Conservation (phyloP, 495 filamentous ascomycete species). For the Hypoxylon fuscum region DNA sequence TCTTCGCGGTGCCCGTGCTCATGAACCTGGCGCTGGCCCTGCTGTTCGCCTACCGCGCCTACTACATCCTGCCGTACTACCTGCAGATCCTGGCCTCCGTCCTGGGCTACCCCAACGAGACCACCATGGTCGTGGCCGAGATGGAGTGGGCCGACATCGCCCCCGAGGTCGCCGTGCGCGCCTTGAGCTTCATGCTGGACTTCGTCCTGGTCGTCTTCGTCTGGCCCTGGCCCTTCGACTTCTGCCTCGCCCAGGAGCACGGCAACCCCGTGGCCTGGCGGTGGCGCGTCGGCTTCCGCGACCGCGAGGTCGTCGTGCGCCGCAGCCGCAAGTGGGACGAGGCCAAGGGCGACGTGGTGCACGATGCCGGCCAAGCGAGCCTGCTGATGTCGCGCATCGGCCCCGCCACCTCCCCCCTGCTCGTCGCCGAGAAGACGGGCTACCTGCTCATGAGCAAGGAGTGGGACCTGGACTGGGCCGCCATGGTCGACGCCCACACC, state of each 20-base stretch:
- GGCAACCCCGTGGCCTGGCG: constrained; percentile 74
- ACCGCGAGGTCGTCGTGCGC: constrained; percentile 78
- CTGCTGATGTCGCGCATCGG: constrained; percentile 48
- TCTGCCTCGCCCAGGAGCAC: constrained; percentile 63
- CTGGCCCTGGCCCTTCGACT: constrained; percentile 78
- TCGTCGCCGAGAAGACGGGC: constrained; percentile 74
- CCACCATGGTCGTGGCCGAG: constrained; percentile 63
- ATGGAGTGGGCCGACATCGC: constrained; percentile 61
- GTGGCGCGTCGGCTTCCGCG: constrained; percentile 71
- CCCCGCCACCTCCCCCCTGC: constrained; percentile 67
- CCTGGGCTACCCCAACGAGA: constrained; percentile 68
- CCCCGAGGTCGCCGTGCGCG: constrained; percentile 61
- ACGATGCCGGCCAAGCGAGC: constrained; percentile 39
- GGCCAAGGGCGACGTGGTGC: constrained; percentile 52
- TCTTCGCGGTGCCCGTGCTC: constrained; percentile 75
- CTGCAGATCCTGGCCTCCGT: constrained; percentile 65
- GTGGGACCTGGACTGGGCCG: constrained; percentile 83
- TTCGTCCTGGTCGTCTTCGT: constrained; percentile 74
- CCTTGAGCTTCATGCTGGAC: constrained; percentile 71
- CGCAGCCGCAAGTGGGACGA: constrained; percentile 69
- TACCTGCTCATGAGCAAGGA: constrained; percentile 79
- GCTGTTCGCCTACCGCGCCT: constrained; percentile 69
- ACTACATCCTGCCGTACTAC: constrained; percentile 71
- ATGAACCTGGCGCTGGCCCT: constrained; percentile 71
- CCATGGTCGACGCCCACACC: constrained; percentile 73